Evolutionary conservation across 805 yeast species (phyloP), one percentile per base, ranked within the genome.

Genomic region (Cyberlindnera nakhonratchasimensis): DNA sequence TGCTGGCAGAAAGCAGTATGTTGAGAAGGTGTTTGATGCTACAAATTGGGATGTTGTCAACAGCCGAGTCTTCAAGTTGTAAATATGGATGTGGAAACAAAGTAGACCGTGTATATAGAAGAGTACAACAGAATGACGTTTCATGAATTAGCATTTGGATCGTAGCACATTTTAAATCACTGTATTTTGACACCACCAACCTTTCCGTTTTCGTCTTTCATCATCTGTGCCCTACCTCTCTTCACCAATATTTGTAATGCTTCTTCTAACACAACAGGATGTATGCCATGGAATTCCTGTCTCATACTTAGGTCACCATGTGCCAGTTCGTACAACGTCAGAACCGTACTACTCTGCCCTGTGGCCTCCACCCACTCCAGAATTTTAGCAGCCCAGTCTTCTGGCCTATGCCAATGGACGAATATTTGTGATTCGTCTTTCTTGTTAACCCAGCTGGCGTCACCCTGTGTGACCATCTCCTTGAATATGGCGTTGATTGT

Each of bases 1-100:
- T 39, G 59, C 54, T 18, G 95, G 93, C 19, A 84, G 82, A 66
- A 69, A 75, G 33, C 70, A 74, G 40, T 93, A 85, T 64, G 72
- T 93, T 51, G 76, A 76, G 47, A 82, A 81, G 48, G 80, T 82
- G 57, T 81, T 95, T 80, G 75, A 80, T 39, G 72, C 87, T 51
- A 74, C 90, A 46, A 82, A 91, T 66, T 93, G 99, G 99, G 73
- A 78, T 38, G 80, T 82, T 30, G 73, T 84, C 23, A 79, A 77
- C 49, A 57, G 56, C 32, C 66, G 76, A 55, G 55, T 69, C 18
- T 70, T 60, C 45, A 42, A 45, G 28, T 32, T 55, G 29, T 53
- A 35, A 44, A 25, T 20, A 32, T 22, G 17, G 13, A 16, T 9
- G 5, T 4, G 11, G 30, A 19, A 7, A 6, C 12, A 25, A 20